phyloP scores from a whole-genome alignment of 73 alveolate genomes.

The Paramecium sonneborni region DNA sequence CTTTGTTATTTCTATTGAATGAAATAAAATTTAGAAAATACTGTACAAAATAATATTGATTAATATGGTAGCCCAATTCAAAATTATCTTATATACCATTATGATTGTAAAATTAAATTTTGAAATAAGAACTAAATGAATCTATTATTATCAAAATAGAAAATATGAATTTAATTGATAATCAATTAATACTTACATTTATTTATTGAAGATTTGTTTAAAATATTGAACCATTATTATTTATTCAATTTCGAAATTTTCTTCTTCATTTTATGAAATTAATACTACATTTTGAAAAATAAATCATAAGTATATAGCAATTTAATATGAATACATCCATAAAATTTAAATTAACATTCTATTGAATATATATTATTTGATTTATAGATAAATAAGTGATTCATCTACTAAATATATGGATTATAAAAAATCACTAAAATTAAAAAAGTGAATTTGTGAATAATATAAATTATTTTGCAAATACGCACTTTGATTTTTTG shows the following conservation, averaged over 20 bases:
- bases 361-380: neutral
- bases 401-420: neutral
- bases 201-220: neutral
- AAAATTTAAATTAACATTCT: neutral
- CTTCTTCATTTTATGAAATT: neutral
- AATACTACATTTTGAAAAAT: neutral
- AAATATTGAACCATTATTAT: neutral
- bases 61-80: neutral
- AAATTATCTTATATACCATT: neutral
- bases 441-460: neutral
- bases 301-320: neutral
- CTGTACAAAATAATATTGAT: neutral
- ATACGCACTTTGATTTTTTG: slow-evolving; percentile 3
- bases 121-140: neutral
- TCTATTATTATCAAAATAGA: neutral
- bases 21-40: too few relatives aligned
- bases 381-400: neutral
- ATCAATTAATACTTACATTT: neutral
- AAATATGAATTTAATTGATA: neutral
- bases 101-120: neutral
- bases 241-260: neutral
- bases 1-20: too few relatives aligned
- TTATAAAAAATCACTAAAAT: too few relatives aligned
- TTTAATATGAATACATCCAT: too few relatives aligned
- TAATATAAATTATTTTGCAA: neutral